Base-by-base conservation (phyloP, 192 early-diverging fungal genomes). In the Coemansia sp. region DNA sequence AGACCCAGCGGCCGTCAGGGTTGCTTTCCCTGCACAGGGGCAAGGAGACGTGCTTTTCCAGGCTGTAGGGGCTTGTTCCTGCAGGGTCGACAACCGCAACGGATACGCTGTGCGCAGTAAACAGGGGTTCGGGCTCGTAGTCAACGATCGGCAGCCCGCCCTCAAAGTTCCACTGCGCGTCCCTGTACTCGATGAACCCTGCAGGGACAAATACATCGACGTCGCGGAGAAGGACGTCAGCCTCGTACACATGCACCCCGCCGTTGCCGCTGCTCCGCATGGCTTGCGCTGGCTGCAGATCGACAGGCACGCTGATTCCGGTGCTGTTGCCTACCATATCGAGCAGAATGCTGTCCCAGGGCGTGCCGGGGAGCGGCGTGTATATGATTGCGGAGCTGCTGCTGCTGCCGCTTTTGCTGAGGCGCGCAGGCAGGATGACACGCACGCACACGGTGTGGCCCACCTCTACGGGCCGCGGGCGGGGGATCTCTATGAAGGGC, bases 91-190 rank as follows among this genome's bases (percentile, higher is more conserved):
- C 49, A 14, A 46, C 44, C 16, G 7, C 44, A 11, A 59, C 57
- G 4, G 57, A 18, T 3, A 59, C 18, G 30, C 1, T 8, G 20
- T 36, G 7, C 5, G 30, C 0, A 10, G 35, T 36, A 8, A 5
- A 6, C 15, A 59, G 57, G 7, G 12, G 12, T 10, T 34, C 57
- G 33, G 57, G 57, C 33, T 5, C 35, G 35, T 59, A 59, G 51
- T 58, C 1, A 23, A 26, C 2, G 66, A 57, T 12, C 67, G 64
- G 15, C 12, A 18, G 44, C 20, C 58, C 67, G 23, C 24, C 43
- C 62, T 84, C 77, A 60, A 75, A 69, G 52, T 86, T 86, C 75
- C 82, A 85, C 12, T 69, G 16, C 12, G 65, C 84, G 21, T 76
- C 72, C 4, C 67, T 43, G 55, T 66, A 83, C 63, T 85, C 84